Conservation (phyloP, 139 green algal genomes). For the Chlamydomonas asymmetrica region DNA sequence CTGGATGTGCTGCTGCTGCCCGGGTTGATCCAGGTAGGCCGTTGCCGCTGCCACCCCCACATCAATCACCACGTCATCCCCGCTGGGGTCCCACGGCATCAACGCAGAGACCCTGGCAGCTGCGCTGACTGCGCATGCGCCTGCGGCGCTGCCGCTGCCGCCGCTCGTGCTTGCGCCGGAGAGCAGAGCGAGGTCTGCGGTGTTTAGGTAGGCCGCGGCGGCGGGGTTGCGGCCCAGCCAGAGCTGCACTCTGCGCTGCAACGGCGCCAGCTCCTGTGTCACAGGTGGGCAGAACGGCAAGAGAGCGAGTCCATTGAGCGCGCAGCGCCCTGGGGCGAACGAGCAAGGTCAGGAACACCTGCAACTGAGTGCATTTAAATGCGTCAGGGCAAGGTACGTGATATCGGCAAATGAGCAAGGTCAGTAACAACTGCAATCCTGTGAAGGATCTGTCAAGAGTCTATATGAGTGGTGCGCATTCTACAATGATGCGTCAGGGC, state of each 20-base stretch:
- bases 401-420: too few relatives aligned
- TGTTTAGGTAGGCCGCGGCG: background rate
- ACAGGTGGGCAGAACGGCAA: too few relatives aligned
- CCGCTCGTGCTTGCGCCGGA: background rate
- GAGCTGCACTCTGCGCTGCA: conserved; percentile 22
- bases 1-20: background rate
- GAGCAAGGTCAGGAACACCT: too few relatives aligned
- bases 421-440: too few relatives aligned
- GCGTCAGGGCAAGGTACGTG: too few relatives aligned
- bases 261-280: background rate
- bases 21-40: too few relatives aligned
- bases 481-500: too few relatives aligned
- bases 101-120: background rate
- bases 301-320: too few relatives aligned
- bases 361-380: too few relatives aligned
- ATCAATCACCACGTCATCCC: background rate
- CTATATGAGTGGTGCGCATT: too few relatives aligned
- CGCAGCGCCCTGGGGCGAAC: too few relatives aligned
- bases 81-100: conserved; percentile 10
- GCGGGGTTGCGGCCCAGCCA: conserved; percentile 20
- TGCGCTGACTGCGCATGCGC: background rate
- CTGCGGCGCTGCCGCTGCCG: background rate
- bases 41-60: conserved; percentile 1
- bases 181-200: conserved; percentile 8
- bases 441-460: too few relatives aligned